Evolutionary conservation across 2,329 filamentous ascomycete genomes (phyloP), one percentile per base, ranked within the genome.

Genomic region (Fusarium torreyae): DNA sequence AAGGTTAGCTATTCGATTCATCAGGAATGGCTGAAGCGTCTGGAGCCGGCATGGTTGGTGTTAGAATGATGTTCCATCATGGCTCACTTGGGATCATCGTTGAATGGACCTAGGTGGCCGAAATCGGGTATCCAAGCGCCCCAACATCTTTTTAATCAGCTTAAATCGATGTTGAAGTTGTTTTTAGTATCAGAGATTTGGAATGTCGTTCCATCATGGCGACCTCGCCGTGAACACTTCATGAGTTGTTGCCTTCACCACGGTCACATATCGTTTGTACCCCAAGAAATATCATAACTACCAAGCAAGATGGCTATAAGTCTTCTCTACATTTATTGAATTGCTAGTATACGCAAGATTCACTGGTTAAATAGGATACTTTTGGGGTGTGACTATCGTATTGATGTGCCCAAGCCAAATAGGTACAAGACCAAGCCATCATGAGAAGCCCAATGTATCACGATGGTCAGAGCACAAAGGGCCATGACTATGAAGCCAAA

Each of bases 51-150:
- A 48, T 38, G 48, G 42, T 31, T 39, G 57, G 17, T 6, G 7
- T 8, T 7, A n/a, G 28, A 40, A 63, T 55, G 34, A 55, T 31
- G 28, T 18, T 34, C 18, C 42, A 63, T 63, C 57, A 63, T 63
- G 60, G 43, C 38, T 39, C 8, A 42, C 22, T 18, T 36, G 31
- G 36, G n/a, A 56, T 36, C 31, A 39, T 40, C 11, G 17, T n/a
- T 36, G 13, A 22, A 24, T 31, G 13, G 9, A 7, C 14, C 22
- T 5, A 5, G 18, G 10, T 14, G 3, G 8, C 13, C 5, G 63
- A 48, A 43, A 14, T 18, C 22, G 11, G 14, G 17, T 20, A 38
- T 13, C 43, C 6, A 11, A 28, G 10, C 26, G 2, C 15, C 2
- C 1, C 6, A 11, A 7, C 24, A 22, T 10, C 28, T 11, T 15